phyloP scores from a whole-genome alignment of 768 basidiomycete species.

The Amanita phalloides region DNA sequence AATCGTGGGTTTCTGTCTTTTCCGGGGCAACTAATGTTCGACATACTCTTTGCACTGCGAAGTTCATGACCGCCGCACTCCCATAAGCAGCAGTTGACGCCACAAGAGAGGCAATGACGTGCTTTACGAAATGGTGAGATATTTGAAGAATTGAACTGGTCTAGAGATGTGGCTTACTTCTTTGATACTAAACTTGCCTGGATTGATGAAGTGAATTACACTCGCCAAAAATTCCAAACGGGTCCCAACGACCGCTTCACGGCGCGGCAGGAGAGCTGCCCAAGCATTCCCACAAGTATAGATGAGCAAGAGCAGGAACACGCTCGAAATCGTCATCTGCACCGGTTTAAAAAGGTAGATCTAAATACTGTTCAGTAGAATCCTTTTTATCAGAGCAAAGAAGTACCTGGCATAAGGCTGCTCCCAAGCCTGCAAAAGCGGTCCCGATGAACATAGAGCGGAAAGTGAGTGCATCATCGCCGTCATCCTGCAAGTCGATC shows the following conservation, averaged over 20 bases:
- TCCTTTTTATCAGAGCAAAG: not conserved
- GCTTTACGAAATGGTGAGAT: conserved; percentile 21
- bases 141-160: too few species aligned
- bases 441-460: conserved; percentile 32
- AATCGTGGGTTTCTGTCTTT: not conserved
- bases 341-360: conserved; percentile 54
- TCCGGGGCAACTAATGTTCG: not conserved
- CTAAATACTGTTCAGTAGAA: conserved; percentile 15
- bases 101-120: conserved; percentile 44
- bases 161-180: conserved; percentile 27
- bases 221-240: conserved; percentile 28
- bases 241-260: conserved; percentile 32
- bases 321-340: conserved; percentile 36
- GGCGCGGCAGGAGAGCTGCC: conserved; percentile 34
- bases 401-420: conserved; percentile 20
- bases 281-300: conserved; percentile 41
- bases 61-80: conserved; percentile 45
- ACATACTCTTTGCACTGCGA: conserved; percentile 46
- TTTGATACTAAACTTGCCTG: conserved; percentile 45
- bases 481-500: conserved; percentile 32
- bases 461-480: conserved; percentile 30
- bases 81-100: conserved; percentile 46
- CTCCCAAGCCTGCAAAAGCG: conserved; percentile 29
- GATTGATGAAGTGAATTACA: conserved; percentile 39
- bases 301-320: conserved; percentile 45